Percentiles rank a stretch among this genome's conserved stretches.
These are phyloP conservation scores for Sphagnurus paluster DNA, from an alignment of 1,284 basidiomycete genomes.

Conservation along the genomic window DNA sequence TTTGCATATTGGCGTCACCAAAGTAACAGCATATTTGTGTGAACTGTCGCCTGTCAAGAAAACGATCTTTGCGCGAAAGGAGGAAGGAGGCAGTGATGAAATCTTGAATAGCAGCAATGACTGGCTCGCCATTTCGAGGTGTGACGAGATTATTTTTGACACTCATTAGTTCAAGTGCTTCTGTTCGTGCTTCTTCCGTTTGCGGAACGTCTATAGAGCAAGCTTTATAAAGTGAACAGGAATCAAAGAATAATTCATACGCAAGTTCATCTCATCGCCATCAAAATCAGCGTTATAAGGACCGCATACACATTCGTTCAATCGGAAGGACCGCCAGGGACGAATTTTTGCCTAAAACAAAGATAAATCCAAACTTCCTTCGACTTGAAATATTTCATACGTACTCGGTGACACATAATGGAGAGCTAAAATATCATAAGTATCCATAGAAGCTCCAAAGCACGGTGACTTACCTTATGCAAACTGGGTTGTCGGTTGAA, in stretches of 20 bases:
- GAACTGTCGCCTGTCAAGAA: constrained; percentile 94
- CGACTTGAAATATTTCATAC: constrained; percentile 19
- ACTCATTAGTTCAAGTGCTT: constrained; percentile 97
- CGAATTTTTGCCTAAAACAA: constrained; percentile 76
- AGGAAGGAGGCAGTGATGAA: constrained; percentile 98
- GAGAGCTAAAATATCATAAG: constrained; percentile 63
- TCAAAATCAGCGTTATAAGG: constrained; percentile 99
- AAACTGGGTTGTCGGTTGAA: constrained; percentile 99
- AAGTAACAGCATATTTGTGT: constrained; percentile 97
- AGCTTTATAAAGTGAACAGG: background rate
- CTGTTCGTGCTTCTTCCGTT: constrained; percentile 97
- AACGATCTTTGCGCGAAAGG: constrained; percentile 89
- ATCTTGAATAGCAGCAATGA: constrained; percentile 97
- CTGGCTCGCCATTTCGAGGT: constrained; percentile 96
- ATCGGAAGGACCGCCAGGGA: constrained; percentile 96
- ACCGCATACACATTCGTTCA: constrained; percentile 99
- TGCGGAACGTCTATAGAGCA: constrained; percentile 87
- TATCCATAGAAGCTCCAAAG: constrained; percentile 13
- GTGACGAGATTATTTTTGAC: constrained; percentile 98
- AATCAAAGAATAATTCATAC: constrained; percentile 46
- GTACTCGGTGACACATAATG: constrained; percentile 97
- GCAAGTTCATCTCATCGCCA: constrained; percentile 99
- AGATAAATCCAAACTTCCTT: background rate
- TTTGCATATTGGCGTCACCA: constrained; percentile 87
- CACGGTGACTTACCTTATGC: constrained; percentile 67